A percentile compares a stretch with the other conserved stretches of the same genome.
Conservation (phyloP, 73 alveolate genomes). For the Tetrahymena malaccensis region DNA sequence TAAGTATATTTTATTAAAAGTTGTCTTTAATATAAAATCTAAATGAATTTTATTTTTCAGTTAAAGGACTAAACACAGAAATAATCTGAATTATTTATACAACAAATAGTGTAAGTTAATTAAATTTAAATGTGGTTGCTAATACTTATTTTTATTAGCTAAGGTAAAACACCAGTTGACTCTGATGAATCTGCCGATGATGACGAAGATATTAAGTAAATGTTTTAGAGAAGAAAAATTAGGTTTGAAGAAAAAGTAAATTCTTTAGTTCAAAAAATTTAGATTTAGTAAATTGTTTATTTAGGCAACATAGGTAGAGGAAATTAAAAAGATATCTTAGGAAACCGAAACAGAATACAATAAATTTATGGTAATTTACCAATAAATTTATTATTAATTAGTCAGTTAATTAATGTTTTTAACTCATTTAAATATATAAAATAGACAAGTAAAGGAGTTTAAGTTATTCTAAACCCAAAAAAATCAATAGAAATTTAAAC, state of each 20-base stretch:
- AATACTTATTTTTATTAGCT: not conserved
- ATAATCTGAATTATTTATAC: not conserved
- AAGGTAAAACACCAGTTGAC: not conserved
- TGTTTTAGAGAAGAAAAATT: not conserved
- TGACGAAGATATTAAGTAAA: not conserved
- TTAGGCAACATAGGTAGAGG: not conserved
- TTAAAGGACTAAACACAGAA: not conserved
- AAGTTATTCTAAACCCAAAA: not conserved
- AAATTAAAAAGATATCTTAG: not conserved
- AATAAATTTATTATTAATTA: not conserved
- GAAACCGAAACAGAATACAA: not conserved
- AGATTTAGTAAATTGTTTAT: not conserved
- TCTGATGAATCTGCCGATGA: not conserved
- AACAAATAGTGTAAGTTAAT: not conserved
- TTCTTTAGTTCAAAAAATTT: not conserved
- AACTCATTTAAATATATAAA: too few species aligned
- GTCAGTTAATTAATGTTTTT: not conserved
- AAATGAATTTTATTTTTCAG: not conserved
- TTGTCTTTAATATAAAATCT: not conserved
- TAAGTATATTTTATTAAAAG: not conserved
- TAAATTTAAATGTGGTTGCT: not conserved
- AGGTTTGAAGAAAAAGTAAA: not conserved
- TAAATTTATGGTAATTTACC: not conserved
- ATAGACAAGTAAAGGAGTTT: not conserved
- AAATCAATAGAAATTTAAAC: not conserved